Percentiles rank a stretch among this genome's conserved stretches.
phyloP scores from a whole-genome alignment of 75 land plant species.

The Chamaecyparis obtusa region DNA sequence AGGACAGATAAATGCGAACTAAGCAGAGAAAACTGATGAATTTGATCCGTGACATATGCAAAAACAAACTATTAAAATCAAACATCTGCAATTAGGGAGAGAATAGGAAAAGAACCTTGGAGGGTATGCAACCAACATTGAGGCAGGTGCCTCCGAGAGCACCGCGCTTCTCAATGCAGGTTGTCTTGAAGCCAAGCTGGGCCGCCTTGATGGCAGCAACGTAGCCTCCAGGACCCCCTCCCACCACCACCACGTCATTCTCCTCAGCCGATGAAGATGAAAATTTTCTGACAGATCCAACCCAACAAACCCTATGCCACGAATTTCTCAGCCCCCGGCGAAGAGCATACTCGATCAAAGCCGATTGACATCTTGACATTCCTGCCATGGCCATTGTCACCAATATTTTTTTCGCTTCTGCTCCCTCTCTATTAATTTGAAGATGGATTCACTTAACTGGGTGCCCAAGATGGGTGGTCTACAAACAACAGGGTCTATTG shows the following conservation, averaged over 20 bases:
- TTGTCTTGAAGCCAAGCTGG: slow-evolving; percentile 56
- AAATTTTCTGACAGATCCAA: slow-evolving; percentile 7
- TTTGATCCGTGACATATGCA: too few species aligned
- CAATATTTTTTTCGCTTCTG: neutral
- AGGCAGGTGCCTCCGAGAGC: slow-evolving; percentile 60
- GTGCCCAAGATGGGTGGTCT: too few species aligned
- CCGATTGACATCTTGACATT: neutral
- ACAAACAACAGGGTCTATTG: too few species aligned
- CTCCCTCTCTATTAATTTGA: too few species aligned
- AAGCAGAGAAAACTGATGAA: too few species aligned
- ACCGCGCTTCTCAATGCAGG: slow-evolving; percentile 52
- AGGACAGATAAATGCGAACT: too few species aligned
- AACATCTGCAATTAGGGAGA: too few species aligned
- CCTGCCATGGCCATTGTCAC: neutral
- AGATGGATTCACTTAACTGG: too few species aligned
- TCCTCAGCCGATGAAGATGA: slow-evolving; percentile 30
- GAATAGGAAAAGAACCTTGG: slow-evolving; percentile 40
- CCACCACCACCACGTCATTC: slow-evolving; percentile 46
- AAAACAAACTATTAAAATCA: too few species aligned
- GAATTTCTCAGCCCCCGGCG: neutral
- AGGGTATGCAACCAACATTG: slow-evolving; percentile 89
- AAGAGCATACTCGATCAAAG: neutral
- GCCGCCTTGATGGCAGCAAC: slow-evolving; percentile 65
- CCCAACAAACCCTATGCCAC: neutral
- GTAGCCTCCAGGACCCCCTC: slow-evolving; percentile 62